Conservation (phyloP, 306 rosid species). For the Mimosa pudica region DNA sequence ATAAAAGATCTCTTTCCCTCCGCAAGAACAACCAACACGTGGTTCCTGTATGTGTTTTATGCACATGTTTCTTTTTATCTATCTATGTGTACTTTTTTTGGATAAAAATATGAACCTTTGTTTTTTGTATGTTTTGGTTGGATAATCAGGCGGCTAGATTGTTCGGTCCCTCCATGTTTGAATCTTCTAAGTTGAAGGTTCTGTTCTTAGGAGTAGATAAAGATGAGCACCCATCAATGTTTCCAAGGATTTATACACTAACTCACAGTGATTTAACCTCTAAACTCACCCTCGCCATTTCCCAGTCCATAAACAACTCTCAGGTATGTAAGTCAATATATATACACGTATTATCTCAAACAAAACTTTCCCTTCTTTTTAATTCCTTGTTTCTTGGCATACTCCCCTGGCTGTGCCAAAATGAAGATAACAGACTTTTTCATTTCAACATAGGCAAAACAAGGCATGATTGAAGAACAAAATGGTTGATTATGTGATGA, state of each 20-base stretch:
- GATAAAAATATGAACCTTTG: background rate
- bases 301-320: conserved; percentile 79
- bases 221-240: conserved; percentile 84
- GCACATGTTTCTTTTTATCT: background rate
- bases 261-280: conserved; percentile 89
- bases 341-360: conserved; percentile 13
- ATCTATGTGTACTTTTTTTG: background rate
- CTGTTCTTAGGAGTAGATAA: conserved; percentile 81
- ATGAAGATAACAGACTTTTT: too few relatives aligned
- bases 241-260: conserved; percentile 81
- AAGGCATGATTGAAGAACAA: too few relatives aligned
- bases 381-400: too few relatives aligned
- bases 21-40: conserved; percentile 54
- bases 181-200: conserved; percentile 88
- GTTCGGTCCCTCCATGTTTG: conserved; percentile 92
- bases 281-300: conserved; percentile 83
- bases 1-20: conserved; percentile 33
- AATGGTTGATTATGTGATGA: too few relatives aligned
- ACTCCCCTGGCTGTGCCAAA: too few relatives aligned
- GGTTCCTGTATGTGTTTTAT: conserved; percentile 52
- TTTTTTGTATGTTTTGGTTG: conserved; percentile 35
- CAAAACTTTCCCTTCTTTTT: background rate
- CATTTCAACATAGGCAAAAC: too few relatives aligned
- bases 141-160: conserved; percentile 71
- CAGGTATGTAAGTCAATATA: conserved; percentile 50